Evolutionary conservation across 1,284 basidiomycete genomes (phyloP).

Genomic region (Moesziomyces globuligerus): DNA sequence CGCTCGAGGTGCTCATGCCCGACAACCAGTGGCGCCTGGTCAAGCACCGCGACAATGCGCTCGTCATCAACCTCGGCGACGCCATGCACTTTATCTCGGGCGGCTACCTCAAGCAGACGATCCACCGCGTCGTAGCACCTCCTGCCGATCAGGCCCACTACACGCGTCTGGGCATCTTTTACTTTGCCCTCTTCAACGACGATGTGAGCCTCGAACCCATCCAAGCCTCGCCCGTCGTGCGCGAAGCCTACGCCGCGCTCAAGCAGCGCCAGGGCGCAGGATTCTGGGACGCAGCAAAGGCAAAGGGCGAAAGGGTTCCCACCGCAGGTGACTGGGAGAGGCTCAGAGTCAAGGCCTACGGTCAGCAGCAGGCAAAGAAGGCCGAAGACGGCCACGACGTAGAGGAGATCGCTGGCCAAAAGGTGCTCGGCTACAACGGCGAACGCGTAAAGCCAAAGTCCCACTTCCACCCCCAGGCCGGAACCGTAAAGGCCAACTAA

Average conservation of each 20-base stretch:
- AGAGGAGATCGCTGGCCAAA: constrained; percentile 58
- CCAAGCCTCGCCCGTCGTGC: constrained; percentile 60
- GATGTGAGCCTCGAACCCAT: constrained; percentile 65
- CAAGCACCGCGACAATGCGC: constrained; percentile 66
- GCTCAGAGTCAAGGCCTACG: constrained; percentile 62
- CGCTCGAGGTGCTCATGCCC: constrained; percentile 68
- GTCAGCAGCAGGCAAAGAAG: constrained; percentile 61
- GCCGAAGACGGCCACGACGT: constrained; percentile 61
- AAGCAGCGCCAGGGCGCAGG: constrained; percentile 18
- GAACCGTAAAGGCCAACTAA: constrained; percentile 21
- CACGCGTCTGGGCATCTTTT: constrained; percentile 68
- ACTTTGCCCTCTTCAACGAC: constrained; percentile 68
- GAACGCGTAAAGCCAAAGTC: constrained; percentile 19
- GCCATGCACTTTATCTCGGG: constrained; percentile 64
- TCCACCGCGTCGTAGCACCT: constrained; percentile 69
- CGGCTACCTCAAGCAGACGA: constrained; percentile 67
- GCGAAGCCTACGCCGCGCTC: constrained; percentile 34
- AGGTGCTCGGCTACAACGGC: constrained; percentile 59
- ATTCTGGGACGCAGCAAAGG: constrained; percentile 53
- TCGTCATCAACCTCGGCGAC: constrained; percentile 66
- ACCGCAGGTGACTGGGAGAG: constrained; percentile 65
- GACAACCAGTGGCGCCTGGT: constrained; percentile 69
- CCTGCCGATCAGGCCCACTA: constrained; percentile 68
- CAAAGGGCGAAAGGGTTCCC: constrained; percentile 47
- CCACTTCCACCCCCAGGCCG: constrained; percentile 5